Conservation (phyloP, 768 basidiomycete species). For the Symmetrospora coprosmae region DNA sequence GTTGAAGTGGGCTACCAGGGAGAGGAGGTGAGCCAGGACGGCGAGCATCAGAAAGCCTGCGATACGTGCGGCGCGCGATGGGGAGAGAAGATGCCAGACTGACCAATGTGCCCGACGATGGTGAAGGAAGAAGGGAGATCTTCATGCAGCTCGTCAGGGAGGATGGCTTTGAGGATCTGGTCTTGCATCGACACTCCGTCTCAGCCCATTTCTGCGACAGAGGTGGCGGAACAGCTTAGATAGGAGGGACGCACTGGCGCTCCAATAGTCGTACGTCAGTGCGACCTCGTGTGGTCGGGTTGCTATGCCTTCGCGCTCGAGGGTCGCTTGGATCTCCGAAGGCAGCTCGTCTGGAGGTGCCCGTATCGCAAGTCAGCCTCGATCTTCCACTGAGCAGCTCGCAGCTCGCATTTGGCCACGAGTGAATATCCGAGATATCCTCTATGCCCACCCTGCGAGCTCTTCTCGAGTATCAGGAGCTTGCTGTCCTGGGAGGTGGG, state of each 20-base stretch:
- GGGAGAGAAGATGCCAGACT: too few species aligned
- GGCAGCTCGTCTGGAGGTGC: constrained; percentile 50
- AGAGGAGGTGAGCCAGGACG: too few species aligned
- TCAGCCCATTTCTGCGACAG: not conserved
- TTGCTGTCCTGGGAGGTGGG: constrained; percentile 12
- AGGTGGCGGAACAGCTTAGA: not conserved
- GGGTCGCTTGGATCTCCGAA: constrained; percentile 44
- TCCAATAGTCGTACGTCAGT: constrained; percentile 78
- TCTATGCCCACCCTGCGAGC: constrained; percentile 14
- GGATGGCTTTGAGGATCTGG: constrained; percentile 64
- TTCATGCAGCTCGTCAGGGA: constrained; percentile 63
- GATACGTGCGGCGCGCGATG: too few species aligned
- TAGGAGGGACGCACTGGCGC: constrained; percentile 47
- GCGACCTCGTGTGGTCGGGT: constrained; percentile 47
- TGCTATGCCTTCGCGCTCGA: constrained; percentile 47
- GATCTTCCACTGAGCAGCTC: too few species aligned
- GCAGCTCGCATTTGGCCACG: too few species aligned
- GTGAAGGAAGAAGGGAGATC: constrained; percentile 79
- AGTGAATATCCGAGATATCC: not conserved
- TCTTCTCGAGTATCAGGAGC: constrained; percentile 23
- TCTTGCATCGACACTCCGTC: constrained; percentile 41
- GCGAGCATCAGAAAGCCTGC: too few species aligned
- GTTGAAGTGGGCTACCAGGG: constrained; percentile 79
- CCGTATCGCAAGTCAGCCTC: too few species aligned
- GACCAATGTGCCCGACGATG: constrained; percentile 78